phyloP scores from a whole-genome alignment of 1,284 basidiomycete species.

The Cryptococcus sp. region DNA sequence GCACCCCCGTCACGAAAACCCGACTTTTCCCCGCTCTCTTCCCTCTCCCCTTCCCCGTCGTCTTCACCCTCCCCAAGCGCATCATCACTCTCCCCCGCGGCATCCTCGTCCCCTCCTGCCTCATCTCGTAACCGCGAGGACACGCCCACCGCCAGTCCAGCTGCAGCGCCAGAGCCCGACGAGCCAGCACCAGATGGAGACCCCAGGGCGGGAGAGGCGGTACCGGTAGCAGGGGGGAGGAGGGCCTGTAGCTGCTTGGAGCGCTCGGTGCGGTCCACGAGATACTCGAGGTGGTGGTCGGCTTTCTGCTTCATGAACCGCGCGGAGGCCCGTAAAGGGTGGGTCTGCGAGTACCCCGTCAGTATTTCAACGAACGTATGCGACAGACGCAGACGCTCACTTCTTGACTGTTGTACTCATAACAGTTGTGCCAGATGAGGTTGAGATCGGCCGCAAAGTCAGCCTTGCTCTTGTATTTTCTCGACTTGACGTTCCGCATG shows the following conservation, averaged over 20 bases:
- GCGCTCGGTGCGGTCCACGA: slow-evolving; percentile 81
- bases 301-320: slow-evolving; percentile 70
- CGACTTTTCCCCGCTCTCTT: slow-evolving; percentile 9
- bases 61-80: slow-evolving; percentile 17
- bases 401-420: slow-evolving; percentile 84
- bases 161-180: not conserved
- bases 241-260: slow-evolving; percentile 54
- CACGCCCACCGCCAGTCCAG: not conserved
- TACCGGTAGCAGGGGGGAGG: slow-evolving; percentile 50
- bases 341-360: slow-evolving; percentile 53
- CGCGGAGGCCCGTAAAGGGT: slow-evolving; percentile 76
- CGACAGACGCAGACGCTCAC: slow-evolving; percentile 56
- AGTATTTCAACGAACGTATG: not conserved
- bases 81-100: slow-evolving; percentile 42
- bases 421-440: slow-evolving; percentile 95
- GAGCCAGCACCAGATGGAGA: not conserved
- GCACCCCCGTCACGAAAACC: slow-evolving; percentile 8
- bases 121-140: slow-evolving; percentile 2
- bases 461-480: slow-evolving; percentile 86
- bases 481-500: slow-evolving; percentile 84
- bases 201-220: slow-evolving; percentile 7
- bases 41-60: slow-evolving; percentile 20
- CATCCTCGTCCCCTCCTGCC: slow-evolving; percentile 37
- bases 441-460: slow-evolving; percentile 92
- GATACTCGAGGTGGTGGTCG: slow-evolving; percentile 75